Evolutionary conservation across 257 asterid genomes (phyloP).

Genomic region (Primulina tabacum): DNA sequence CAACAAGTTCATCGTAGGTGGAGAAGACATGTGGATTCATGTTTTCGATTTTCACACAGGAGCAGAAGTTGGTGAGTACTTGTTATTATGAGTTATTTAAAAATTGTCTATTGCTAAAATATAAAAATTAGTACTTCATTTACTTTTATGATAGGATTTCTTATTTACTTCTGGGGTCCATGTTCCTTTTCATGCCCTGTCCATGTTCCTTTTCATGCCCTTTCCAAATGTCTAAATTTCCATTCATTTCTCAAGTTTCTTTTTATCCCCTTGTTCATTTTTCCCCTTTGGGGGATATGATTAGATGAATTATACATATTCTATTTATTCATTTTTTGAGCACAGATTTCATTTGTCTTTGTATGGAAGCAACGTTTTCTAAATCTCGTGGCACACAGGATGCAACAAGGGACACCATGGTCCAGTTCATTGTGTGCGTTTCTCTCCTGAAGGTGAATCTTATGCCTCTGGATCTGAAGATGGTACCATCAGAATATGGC

Average conservation of each 20-base stretch:
- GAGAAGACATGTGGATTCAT: conserved; percentile 98
- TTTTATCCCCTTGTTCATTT: not conserved
- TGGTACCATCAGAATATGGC: conserved; percentile 98
- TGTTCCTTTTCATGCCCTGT: too few species aligned
- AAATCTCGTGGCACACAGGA: conserved; percentile 37
- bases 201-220: not conserved
- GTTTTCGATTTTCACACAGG: conserved; percentile 85
- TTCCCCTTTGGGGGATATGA: conserved; percentile 67
- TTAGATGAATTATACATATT: too few species aligned
- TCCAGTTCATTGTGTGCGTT: conserved; percentile 93
- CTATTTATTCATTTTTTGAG: not conserved
- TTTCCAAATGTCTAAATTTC: not conserved
- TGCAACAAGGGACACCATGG: conserved; percentile 99
- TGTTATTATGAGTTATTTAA: not conserved
- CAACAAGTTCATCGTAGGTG: conserved; percentile 89
- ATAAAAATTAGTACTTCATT: conserved; percentile 44
- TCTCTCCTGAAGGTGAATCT: conserved; percentile 94
- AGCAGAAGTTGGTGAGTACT: conserved; percentile 66
- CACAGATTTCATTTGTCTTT: not conserved
- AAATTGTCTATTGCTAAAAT: not conserved
- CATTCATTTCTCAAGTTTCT: not conserved
- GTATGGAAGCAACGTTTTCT: conserved; percentile 2
- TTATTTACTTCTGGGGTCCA: not conserved
- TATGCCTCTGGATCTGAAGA: conserved; percentile 96
- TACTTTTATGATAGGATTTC: not conserved